These are phyloP conservation scores for Pythium insidiosum DNA, from an alignment of 352 stramenopile genomes.

Conservation along the genomic window DNA sequence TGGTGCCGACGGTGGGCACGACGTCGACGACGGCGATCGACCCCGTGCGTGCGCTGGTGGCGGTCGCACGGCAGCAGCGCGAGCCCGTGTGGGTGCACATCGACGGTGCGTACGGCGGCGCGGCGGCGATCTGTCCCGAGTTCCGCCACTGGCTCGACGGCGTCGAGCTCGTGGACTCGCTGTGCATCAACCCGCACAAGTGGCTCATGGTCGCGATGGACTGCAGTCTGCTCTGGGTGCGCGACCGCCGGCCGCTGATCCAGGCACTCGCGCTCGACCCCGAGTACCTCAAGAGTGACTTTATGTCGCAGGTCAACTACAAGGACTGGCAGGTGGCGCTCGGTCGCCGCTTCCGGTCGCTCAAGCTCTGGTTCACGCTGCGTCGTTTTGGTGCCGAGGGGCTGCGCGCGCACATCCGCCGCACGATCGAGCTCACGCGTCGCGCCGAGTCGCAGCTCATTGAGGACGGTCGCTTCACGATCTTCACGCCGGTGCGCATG, in stretches of 20 bases:
- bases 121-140: constrained; percentile 42
- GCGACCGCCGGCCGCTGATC: constrained; percentile 42
- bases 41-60: constrained; percentile 26
- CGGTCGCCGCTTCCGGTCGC: constrained; percentile 48
- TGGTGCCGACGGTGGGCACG: constrained; percentile 54
- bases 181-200: constrained; percentile 74
- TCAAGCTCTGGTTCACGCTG: constrained; percentile 73
- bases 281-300: constrained; percentile 71
- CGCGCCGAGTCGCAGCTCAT: constrained; percentile 30
- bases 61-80: constrained; percentile 23
- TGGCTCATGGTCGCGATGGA: constrained; percentile 66
- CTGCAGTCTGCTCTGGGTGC: constrained; percentile 58
- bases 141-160: constrained; percentile 42
- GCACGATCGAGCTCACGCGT: constrained; percentile 34
- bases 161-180: constrained; percentile 48
- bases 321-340: constrained; percentile 75
- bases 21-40: constrained; percentile 58
- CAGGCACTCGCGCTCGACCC: constrained; percentile 44
- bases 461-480: constrained; percentile 37
- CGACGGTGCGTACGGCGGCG: constrained; percentile 56
- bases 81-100: constrained; percentile 53
- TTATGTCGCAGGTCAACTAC: constrained; percentile 50
- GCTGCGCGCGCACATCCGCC: constrained; percentile 43
- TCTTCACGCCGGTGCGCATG: constrained; percentile 41
- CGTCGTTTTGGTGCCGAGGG: constrained; percentile 50